Evolutionary conservation across 108 stramenopile species (phyloP), one percentile per base, ranked within the genome.

Genomic region (Fragilaria crotonensis): DNA sequence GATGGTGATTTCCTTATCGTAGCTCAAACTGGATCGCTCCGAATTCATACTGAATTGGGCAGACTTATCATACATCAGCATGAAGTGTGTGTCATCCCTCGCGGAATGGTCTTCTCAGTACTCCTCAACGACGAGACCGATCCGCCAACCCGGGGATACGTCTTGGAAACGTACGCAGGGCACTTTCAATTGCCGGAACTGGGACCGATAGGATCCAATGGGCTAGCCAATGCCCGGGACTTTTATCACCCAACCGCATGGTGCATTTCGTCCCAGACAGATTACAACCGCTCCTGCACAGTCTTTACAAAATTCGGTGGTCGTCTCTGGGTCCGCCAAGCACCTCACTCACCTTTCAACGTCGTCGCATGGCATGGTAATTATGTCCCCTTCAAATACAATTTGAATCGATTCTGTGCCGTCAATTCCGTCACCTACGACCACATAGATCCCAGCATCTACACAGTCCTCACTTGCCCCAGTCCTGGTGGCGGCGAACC

Each of bases 291-390:
- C 17, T 20, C 58, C 5, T 87, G 71, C 54, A 65, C 46, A 32
- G 63, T 86, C 33, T 30, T 68, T 32, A 83, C 73, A 71, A 95
- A 95, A 59, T 94, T 86, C 61, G 79, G 79, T 5, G 72, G 78
- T 5, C 33, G 75, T 18, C 54, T 95, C 23, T 95, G 87, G 55
- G 64, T 48, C 2, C 63, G 78, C 14, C 25, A 47, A n/a, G 59
- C 63, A n/a, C 31, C 64, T 22, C 84, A 87, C 30, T 84, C 82
- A 5, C 96, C 96, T 11, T 95, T 85, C 79, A 85, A 93, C 62
- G 96, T 97, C 5, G 93, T 95, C 25, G 96, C 96, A 0, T 97
- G 89, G 90, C 94, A 95, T 62, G 96, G 93, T 7, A 97, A 93
- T 60, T 95, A 95, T 55, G 52, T 79, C 1, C 94, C 96, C 23